phyloP scores from a whole-genome alignment of 176 grass and related monocot species.

The Sorghum bicolor region DNA sequence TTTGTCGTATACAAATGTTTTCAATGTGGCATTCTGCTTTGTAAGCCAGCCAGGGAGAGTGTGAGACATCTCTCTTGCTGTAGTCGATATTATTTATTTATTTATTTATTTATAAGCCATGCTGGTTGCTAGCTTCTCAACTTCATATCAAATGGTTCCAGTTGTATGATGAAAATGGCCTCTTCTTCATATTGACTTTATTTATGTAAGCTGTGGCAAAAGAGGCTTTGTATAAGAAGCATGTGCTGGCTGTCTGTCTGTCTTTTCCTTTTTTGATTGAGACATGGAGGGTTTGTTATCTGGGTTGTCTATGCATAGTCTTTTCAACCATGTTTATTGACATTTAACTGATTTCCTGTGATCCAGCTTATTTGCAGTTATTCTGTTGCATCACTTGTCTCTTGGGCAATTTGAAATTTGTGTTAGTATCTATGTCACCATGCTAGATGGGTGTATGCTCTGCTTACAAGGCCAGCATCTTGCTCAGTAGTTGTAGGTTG shows the following conservation, averaged over 20 bases:
- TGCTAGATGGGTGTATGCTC: neutral
- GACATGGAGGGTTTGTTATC: neutral
- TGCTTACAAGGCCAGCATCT: neutral
- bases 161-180: neutral
- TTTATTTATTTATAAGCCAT: neutral
- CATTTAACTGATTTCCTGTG: neutral
- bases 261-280: neutral
- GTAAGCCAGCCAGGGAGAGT: neutral
- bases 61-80: neutral
- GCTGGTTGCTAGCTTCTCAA: slow-evolving; percentile 15
- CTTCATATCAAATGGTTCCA: neutral
- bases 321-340: neutral
- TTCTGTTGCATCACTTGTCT: neutral
- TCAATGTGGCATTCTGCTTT: neutral
- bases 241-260: neutral
- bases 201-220: neutral
- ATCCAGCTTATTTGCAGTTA: neutral
- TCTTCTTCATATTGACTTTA: neutral
- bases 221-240: neutral
- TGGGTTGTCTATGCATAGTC: neutral
- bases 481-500: neutral
- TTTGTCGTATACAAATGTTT: neutral
- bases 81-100: neutral
- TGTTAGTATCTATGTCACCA: neutral
- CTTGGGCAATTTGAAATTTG: neutral